phyloP scores from a whole-genome alignment of 768 basidiomycete species.

The Cystofilobasidium ferigula region DNA sequence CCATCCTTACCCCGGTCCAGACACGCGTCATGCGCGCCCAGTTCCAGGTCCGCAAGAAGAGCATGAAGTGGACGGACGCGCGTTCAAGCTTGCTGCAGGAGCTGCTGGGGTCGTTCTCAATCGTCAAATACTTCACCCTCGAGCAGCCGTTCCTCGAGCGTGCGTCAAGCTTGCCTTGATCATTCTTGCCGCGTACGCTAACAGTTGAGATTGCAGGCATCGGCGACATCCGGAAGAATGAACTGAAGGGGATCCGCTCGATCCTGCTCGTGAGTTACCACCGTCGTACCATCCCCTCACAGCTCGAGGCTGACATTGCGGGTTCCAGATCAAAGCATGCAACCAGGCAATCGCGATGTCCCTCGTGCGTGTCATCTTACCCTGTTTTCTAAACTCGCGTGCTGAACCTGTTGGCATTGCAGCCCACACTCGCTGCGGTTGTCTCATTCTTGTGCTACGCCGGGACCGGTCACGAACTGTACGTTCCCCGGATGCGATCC shows the following conservation, averaged over 20 bases:
- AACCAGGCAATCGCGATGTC: slow-evolving; percentile 44
- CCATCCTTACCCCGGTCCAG: slow-evolving; percentile 54
- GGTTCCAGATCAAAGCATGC: slow-evolving; percentile 53
- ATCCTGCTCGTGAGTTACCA: too few relatives aligned
- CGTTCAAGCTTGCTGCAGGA: slow-evolving; percentile 56
- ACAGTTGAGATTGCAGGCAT: too few relatives aligned
- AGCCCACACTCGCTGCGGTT: slow-evolving; percentile 56
- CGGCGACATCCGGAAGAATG: slow-evolving; percentile 46
- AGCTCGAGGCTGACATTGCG: too few relatives aligned
- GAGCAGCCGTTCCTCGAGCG: slow-evolving; percentile 57
- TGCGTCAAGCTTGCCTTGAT: slow-evolving; percentile 35
- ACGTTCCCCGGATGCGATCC: neutral
- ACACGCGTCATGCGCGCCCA: slow-evolving; percentile 53
- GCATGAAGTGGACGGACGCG: slow-evolving; percentile 52
- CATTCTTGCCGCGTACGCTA: too few relatives aligned
- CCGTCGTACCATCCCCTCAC: too few relatives aligned
- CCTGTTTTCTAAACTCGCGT: slow-evolving; percentile 38
- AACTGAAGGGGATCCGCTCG: slow-evolving; percentile 48
- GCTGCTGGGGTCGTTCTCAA: slow-evolving; percentile 46
- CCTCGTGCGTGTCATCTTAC: slow-evolving; percentile 40
- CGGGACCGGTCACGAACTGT: slow-evolving; percentile 46
- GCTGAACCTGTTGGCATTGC: slow-evolving; percentile 38
- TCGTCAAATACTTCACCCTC: slow-evolving; percentile 68
- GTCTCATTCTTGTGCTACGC: slow-evolving; percentile 61
- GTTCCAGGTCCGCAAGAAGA: slow-evolving; percentile 46